Evolutionary conservation across 495 filamentous ascomycete species (phyloP), one percentile per base, ranked within the genome.

Genomic region (Entonaema liquescens): DNA sequence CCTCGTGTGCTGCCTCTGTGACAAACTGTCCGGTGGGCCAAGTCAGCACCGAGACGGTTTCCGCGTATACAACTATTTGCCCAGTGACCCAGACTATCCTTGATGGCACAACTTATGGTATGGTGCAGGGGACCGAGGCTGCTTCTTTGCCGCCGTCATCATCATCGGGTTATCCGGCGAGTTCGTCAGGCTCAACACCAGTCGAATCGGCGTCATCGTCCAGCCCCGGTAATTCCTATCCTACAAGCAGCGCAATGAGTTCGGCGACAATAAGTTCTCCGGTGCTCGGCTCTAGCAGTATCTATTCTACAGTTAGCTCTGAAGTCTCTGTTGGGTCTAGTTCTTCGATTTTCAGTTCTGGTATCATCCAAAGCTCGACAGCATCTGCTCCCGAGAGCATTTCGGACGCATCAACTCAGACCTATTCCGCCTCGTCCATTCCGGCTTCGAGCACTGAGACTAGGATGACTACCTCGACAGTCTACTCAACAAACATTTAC

Each of bases 401-500:
- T 12, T 66, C 42, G 25, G 36, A 21, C 38, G 59, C 26, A 59
- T 47, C 65, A 26, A 57, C 29, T 12, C 31, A 42, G 42, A 57
- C 53, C 57, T 57, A 60, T 47, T 25, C 62, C 7, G 64, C 52
- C 19, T 68, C 80, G 23, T 84, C 83, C 1, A 82, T 80, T 29
- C 74, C 74, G 15, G 78, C 83, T 0, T 72, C 79, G 13, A 85
- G 54, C 52, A 59, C 62, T 21, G 53, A 38, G 4, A 59, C 59
- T 35, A 33, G 78, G 38, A 81, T 79, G 31, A 89, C 86, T 57
- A 87, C 84, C 26, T 89, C 87, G 8, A 90, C 89, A 44, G 79
- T 89, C 17, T 89, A 83, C 76, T 78, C 82, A 15, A 91, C 89
- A 9, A 84, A 80, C 58, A 79, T 83, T 70, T 79, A 85, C 62